Conservation (phyloP, 202 grass and related monocot species). For the Setaria italica region DNA sequence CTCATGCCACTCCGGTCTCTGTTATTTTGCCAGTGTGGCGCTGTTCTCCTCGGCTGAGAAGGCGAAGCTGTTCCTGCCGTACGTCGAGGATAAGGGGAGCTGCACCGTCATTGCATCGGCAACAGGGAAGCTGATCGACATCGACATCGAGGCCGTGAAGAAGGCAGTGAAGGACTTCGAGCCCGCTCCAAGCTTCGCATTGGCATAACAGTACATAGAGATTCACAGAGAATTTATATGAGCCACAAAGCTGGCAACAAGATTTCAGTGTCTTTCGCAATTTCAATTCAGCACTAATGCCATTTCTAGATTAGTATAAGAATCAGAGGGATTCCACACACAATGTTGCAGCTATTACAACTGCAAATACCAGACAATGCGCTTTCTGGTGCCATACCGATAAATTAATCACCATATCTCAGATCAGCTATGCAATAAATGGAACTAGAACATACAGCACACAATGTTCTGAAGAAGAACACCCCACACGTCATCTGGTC, state of each 20-base stretch:
- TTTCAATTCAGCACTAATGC: not conserved
- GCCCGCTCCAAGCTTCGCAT: slow-evolving; percentile 60
- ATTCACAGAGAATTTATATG: slow-evolving; percentile 23
- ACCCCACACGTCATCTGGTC: slow-evolving; percentile 26
- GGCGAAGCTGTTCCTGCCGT: slow-evolving; percentile 72
- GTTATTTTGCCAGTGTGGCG: slow-evolving; percentile 54
- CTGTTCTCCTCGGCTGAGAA: slow-evolving; percentile 82
- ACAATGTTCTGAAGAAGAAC: slow-evolving; percentile 25
- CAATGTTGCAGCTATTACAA: not conserved
- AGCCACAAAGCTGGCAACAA: not conserved
- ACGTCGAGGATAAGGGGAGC: slow-evolving; percentile 54
- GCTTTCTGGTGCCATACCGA: not conserved
- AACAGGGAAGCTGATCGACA: slow-evolving; percentile 71
- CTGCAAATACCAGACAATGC: not conserved
- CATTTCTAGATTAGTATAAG: not conserved
- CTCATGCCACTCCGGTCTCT: not conserved
- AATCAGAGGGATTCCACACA: not conserved
- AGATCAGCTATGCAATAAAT: slow-evolving; percentile 48
- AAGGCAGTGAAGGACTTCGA: slow-evolving; percentile 55
- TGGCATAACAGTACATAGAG: slow-evolving; percentile 58
- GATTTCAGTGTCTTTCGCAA: not conserved
- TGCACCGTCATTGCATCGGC: slow-evolving; percentile 62
- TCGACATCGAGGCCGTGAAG: slow-evolving; percentile 72
- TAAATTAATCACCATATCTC: slow-evolving; percentile 22
- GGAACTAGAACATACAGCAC: slow-evolving; percentile 39